Evolutionary conservation across 164 flowering plant genomes (phyloP), one percentile per base, ranked within the genome.

Genomic region (Brasenia schreberi): DNA sequence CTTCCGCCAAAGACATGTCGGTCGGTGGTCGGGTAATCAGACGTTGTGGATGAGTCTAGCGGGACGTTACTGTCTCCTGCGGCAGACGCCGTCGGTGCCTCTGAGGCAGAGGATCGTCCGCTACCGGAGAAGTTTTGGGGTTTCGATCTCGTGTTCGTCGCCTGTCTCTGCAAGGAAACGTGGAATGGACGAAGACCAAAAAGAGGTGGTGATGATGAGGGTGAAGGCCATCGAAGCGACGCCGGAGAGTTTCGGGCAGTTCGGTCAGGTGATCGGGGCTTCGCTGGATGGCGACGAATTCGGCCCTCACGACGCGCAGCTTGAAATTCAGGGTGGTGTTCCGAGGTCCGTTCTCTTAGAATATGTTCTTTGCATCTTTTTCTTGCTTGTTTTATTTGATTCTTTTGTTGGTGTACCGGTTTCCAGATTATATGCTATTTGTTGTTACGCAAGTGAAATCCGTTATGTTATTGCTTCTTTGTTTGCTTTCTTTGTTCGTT

Each of bases 221-320:
- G 72, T 90, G 67, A 76, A 80, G 64, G 82, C 89, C 0, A 77
- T 88, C 12, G 98, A 90, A 70, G 96, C 94, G 9, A 90, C 94
- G 0, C 77, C 82, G 33, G 81, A 76, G 61, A 85, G 76, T 64
- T 92, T 92, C 77, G 5, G 69, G 62, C 89, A 85, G 12, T 92
- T 74, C 69, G 98, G 98, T 0, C 97, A 93, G 70, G 86, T 93
- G 12, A 77, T 93, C 49, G 87, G 82, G 64, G 73, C 89, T 5
- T 83, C 89, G 3, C 76, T 82, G 0, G 98, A 88, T 60, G 91
- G 91, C 12, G 83, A 79, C 0, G 81, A 79, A 65, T 93, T 86
- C 65, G 97, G 96, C 3, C 90, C 87, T 42, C 71, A 62, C 6
- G 98, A 90, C 74, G 97, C 98, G 14, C 92, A 87, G 65, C 75